Percentiles rank a stretch among this genome's conserved stretches.
These are phyloP conservation scores for Platismatia glauca DNA, from an alignment of 495 filamentous ascomycete genomes.

Conservation along the genomic window DNA sequence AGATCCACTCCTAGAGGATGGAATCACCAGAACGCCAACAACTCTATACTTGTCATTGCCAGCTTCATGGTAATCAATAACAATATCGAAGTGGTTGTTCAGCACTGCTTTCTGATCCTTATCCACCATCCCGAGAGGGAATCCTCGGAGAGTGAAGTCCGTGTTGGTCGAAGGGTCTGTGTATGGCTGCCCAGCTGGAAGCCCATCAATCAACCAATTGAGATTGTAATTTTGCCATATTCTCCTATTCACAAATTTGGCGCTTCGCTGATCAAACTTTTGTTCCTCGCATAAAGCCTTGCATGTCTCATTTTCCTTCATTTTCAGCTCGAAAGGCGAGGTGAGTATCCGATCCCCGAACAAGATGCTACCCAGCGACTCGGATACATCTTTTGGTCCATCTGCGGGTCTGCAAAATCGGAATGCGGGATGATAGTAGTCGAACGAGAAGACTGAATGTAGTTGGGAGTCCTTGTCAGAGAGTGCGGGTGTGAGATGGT, in stretches of 20 bases:
- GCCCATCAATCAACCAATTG: conserved; percentile 91
- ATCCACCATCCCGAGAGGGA: conserved; percentile 63
- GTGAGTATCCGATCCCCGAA: conserved; percentile 94
- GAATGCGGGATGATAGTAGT: conserved; percentile 86
- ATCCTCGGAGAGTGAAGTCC: conserved; percentile 79
- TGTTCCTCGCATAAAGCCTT: conserved; percentile 60
- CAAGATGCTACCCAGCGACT: conserved; percentile 89
- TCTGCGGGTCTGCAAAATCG: conserved; percentile 74
- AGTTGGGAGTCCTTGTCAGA: conserved; percentile 64
- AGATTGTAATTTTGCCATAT: conserved; percentile 78
- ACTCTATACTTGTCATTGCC: conserved; percentile 64
- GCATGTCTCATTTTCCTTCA: conserved; percentile 92
- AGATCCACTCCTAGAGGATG: conserved; percentile 58
- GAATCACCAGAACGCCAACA: conserved; percentile 82
- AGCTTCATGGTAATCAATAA: conserved; percentile 85
- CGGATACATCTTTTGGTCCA: conserved; percentile 61
- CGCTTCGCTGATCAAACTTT: conserved; percentile 56
- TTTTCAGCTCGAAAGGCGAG: conserved; percentile 79
- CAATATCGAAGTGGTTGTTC: conserved; percentile 91
- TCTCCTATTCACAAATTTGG: conserved; percentile 70
- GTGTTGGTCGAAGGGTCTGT: conserved; percentile 61
- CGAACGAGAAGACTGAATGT: conserved; percentile 84
- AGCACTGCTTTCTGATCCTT: conserved; percentile 49
- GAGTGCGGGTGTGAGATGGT: conserved; percentile 79
- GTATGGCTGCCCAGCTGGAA: conserved; percentile 77